These are phyloP conservation scores for Mortierella sp. DNA, from an alignment of 371 early-diverging fungal species.

Conservation along the genomic window DNA sequence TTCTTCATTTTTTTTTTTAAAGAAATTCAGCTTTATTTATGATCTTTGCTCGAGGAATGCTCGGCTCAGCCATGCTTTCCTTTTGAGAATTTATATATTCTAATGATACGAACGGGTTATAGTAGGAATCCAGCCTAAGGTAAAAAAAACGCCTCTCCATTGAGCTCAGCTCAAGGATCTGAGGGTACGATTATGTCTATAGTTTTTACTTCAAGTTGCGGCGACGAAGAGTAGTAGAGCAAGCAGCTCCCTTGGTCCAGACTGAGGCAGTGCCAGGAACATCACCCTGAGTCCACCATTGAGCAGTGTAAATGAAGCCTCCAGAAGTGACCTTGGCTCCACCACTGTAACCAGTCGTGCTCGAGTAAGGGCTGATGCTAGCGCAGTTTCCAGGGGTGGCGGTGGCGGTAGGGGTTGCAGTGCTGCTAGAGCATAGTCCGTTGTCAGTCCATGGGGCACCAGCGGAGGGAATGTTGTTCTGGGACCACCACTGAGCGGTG, in stretches of 20 bases:
- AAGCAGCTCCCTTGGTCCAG: conserved; percentile 52
- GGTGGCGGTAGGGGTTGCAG: conserved; percentile 19
- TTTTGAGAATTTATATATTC: conserved; percentile 1
- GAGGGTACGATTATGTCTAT: neutral
- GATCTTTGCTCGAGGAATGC: neutral
- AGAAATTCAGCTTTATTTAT: no score
- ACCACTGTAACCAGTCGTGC: conserved; percentile 57
- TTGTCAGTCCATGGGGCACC: conserved; percentile 55
- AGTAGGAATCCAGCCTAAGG: conserved; percentile 2
- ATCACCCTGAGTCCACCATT: conserved; percentile 60
- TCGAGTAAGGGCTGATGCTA: conserved; percentile 42
- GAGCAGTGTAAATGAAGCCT: conserved; percentile 54
- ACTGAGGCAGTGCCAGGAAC: conserved; percentile 42
- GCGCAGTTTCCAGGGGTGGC: conserved; percentile 26
- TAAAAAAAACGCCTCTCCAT: neutral
- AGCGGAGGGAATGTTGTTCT: conserved; percentile 51
- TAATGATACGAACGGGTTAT: neutral
- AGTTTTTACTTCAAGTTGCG: conserved; percentile 12
- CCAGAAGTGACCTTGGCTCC: conserved; percentile 63
- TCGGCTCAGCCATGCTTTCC: conserved; percentile 6
- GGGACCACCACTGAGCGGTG: conserved; percentile 59
- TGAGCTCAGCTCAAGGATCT: conserved; percentile 9
- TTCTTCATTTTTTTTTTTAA: neutral
- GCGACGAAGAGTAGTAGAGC: conserved; percentile 47
- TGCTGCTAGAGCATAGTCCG: conserved; percentile 31